These are phyloP conservation scores for Ammopiptanthus mongolicus DNA, from an alignment of 306 rosid genomes.

Conservation along the genomic window DNA sequence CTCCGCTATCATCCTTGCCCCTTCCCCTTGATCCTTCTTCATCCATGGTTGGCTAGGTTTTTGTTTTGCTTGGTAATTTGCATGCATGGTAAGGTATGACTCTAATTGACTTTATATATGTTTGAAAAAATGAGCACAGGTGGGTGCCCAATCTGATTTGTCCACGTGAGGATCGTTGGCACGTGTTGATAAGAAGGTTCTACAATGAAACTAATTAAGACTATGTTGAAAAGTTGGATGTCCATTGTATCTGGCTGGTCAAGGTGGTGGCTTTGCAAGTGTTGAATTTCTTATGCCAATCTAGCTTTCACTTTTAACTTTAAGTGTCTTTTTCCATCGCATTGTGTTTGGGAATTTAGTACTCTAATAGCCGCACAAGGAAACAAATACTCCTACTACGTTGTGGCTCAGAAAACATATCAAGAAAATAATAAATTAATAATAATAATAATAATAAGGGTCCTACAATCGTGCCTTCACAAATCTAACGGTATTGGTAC, in stretches of 20 bases:
- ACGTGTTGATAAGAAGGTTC: conserved; percentile 40
- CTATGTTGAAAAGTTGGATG: conserved; percentile 11
- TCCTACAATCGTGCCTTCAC: too few species aligned
- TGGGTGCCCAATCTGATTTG: not conserved
- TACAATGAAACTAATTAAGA: not conserved
- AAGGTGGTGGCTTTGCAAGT: conserved; percentile 52
- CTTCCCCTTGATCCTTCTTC: conserved; percentile 26
- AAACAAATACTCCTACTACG: conserved; percentile 8
- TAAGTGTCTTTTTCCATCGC: not conserved
- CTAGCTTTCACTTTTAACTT: not conserved
- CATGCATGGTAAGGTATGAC: conserved; percentile 37
- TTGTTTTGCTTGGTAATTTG: not conserved
- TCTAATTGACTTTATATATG: conserved; percentile 23
- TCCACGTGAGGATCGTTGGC: conserved; percentile 25
- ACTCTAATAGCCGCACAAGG: not conserved
- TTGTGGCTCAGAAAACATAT: conserved; percentile 1
- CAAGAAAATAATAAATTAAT: not conserved
- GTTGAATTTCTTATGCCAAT: conserved; percentile 17
- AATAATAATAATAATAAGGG: not conserved
- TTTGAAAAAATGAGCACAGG: conserved; percentile 1
- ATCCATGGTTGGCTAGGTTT: conserved; percentile 8
- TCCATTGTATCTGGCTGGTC: conserved; percentile 72
- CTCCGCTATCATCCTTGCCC: conserved; percentile 30
- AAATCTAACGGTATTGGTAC: too few species aligned
- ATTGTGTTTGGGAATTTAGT: not conserved